Base-by-base conservation (phyloP, 257 asterid genomes). In the Coffea canephora region DNA sequence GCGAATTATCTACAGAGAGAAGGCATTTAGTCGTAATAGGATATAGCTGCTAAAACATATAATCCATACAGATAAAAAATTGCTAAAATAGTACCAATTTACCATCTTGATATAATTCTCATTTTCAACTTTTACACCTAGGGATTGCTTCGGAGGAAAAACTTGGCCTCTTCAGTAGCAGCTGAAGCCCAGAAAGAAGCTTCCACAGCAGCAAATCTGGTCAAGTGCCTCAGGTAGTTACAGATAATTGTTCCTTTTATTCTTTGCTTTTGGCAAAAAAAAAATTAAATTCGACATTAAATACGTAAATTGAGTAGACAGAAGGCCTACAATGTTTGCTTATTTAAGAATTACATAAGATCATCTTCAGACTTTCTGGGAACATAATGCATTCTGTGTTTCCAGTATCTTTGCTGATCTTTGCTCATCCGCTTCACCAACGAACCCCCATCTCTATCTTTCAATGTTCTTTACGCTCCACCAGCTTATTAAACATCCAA, bases 101-200 rank as follows among this genome's bases (percentile, higher is more conserved):
- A 66, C 34, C 34, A 31, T 31, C 34, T 31, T 31, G 34, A 31
- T 31, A 31, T 31, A 31, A 31, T 31, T 31, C 34, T 31, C 34
- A 31, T 31, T 31, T 31, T 31, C 34, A 31, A 31, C 55, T 79
- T 48, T 76, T 41, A 6, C 54, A 39, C 50, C 67, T 76, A 94
- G 97, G 96, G 88, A 73, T 79, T 91, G 87, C 82, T 91, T 74
- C 89, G 91, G 55, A 94, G 93, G 88, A 91, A 88, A 55, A 84
- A 88, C 73, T 80, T 92, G 78, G 97, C 97, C 75, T 90, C 92
- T 82, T 76, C 85, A 79, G 92, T 94, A 70, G 94, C 96, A 67
- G 89, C 89, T 68, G 93, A 91, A 87, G 98, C 98, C 71, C 93
- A 92, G 69, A 91, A 87, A 72, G 98, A 94, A 86, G 98, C 97